Conservation (phyloP, 1,284 basidiomycete genomes). For the Irpex lacteus region DNA sequence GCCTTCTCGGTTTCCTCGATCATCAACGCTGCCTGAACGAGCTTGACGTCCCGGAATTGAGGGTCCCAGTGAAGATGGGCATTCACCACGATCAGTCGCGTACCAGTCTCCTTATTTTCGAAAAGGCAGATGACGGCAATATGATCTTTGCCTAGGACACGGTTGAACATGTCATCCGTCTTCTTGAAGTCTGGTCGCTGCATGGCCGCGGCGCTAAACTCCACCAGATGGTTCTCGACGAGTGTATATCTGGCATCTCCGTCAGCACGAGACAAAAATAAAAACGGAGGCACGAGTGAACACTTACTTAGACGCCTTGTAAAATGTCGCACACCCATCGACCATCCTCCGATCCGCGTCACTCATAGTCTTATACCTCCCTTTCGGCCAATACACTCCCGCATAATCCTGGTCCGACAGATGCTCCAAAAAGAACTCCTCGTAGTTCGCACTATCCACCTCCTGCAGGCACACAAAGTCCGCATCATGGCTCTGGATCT, state of each 20-base stretch:
- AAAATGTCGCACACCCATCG: slow-evolving; percentile 98
- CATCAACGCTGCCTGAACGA: slow-evolving; percentile 91
- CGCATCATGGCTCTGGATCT: slow-evolving; percentile 80
- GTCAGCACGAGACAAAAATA: not conserved
- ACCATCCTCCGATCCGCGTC: slow-evolving; percentile 85
- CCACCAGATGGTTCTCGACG: slow-evolving; percentile 92
- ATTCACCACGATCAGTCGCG: slow-evolving; percentile 88
- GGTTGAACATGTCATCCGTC: slow-evolving; percentile 99
- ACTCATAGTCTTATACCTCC: slow-evolving; percentile 91
- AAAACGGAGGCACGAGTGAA: not conserved
- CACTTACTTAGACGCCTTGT: slow-evolving; percentile 82
- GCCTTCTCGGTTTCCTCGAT: slow-evolving; percentile 94
- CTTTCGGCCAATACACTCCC: slow-evolving; percentile 93
- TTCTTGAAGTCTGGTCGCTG: slow-evolving; percentile 95
- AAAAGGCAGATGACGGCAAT: slow-evolving; percentile 88
- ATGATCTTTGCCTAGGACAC: slow-evolving; percentile 94
- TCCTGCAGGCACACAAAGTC: slow-evolving; percentile 96
- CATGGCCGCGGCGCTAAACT: slow-evolving; percentile 94
- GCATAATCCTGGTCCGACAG: slow-evolving; percentile 84
- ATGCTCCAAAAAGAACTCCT: slow-evolving; percentile 87
- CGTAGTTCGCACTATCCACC: slow-evolving; percentile 91
- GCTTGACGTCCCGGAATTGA: slow-evolving; percentile 93
- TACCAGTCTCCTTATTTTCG: slow-evolving; percentile 85
- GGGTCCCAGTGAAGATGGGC: slow-evolving; percentile 96
- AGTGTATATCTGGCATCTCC: slow-evolving; percentile 71